Conservation (phyloP, 2,329 filamentous ascomycete genomes). For the Dactylella cylindrospora region DNA sequence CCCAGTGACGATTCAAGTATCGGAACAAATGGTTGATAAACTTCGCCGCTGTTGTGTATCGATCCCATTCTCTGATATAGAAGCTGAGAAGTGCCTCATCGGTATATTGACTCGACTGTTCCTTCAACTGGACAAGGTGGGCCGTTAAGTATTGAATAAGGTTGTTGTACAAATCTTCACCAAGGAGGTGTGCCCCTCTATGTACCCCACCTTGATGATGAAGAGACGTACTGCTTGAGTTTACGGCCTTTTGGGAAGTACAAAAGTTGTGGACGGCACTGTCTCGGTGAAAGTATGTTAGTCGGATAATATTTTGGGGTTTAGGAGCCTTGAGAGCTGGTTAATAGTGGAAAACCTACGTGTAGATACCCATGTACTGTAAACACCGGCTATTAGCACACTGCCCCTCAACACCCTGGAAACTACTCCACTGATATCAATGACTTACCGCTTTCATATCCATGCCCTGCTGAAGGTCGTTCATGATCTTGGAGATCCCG, state of each 20-base stretch:
- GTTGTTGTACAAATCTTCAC: conserved; percentile 92
- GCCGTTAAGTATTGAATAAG: conserved; percentile 79
- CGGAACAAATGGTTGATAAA: conserved; percentile 97
- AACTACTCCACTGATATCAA: not conserved
- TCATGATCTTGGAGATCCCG: conserved; percentile 91
- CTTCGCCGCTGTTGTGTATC: conserved; percentile 92
- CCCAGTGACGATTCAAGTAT: conserved; percentile 97
- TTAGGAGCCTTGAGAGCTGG: not conserved
- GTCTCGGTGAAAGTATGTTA: conserved; percentile 51
- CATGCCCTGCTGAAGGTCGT: conserved; percentile 84
- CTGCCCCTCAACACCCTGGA: too few species aligned
- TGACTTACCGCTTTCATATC: conserved; percentile 78
- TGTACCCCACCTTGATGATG: conserved; percentile 61
- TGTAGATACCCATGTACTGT: conserved; percentile 94
- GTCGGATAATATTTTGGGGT: conserved; percentile 40
- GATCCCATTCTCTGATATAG: conserved; percentile 95
- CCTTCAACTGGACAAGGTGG: conserved; percentile 65
- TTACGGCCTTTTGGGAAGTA: conserved; percentile 90
- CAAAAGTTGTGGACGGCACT: conserved; percentile 98
- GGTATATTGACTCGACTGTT: conserved; percentile 73
- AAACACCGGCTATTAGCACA: conserved; percentile 12
- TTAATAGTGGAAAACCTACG: conserved; percentile 56
- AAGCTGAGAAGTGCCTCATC: conserved; percentile 88
- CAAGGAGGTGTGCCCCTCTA: conserved; percentile 85
- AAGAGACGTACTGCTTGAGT: conserved; percentile 56